Evolutionary conservation across 2,329 filamentous ascomycete genomes (phyloP), one percentile per base, ranked within the genome.

Genomic region (Botrytis byssoidea): DNA sequence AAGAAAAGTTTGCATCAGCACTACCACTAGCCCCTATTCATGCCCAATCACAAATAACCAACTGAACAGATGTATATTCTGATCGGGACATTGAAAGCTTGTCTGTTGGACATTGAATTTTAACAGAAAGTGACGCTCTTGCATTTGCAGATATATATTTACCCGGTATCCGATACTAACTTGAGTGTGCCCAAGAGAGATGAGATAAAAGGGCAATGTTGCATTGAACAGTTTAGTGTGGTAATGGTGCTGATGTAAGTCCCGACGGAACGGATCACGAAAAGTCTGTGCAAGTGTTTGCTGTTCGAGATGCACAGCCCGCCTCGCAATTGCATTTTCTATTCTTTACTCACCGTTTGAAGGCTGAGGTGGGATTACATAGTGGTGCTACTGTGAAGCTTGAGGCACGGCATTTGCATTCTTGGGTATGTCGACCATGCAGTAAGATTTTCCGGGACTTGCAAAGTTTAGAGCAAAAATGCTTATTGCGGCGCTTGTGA

Each of bases 221-320:
- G 32, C 46, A 37, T 18, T 68, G 46, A 42, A 22, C 25, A 20
- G 12, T 55, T 68, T 55, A 42, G 25, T 10, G 16, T 68, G 35
- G 63, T 35, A 22, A 48, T 51, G 29, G 18, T 69, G 48, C 48
- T 69, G 48, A 69, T 69, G 66, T 69, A 69, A 69, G 48, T 44
- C 37, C 66, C 48, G 37, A 69, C 48, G 37, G 25, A 51, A 57
- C 18, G 66, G 48, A 10, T 57, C 51, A 37, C 37, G 35, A 37
- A 68, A 68, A n/a, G 66, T 69, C 65, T 55, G 65, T 67, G 32
- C 32, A 25, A 67, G 48, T 55, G 46, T 42, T 64, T 67, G 44
- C 51, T 68, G 46, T 42, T 68, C 35, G 48, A 57, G 48, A 29
- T 57, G 65, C 65, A 68, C 25, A 68, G 66, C 48, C 48, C 48